Conservation (phyloP, 2,329 filamentous ascomycete species). For the Penicillium sp. region DNA sequence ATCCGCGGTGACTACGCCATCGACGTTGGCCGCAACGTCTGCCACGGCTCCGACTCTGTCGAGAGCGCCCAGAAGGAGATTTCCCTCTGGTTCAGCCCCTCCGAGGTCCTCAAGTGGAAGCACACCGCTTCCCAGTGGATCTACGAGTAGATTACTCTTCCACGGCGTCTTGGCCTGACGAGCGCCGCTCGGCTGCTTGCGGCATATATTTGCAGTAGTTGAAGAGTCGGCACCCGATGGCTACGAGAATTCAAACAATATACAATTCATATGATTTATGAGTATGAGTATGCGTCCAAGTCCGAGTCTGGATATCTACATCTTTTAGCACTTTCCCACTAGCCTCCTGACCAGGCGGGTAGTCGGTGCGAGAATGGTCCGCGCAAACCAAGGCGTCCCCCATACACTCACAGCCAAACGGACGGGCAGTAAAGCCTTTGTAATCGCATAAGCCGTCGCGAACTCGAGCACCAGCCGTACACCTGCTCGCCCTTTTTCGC, state of each 20-base stretch:
- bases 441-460: conserved; percentile 84
- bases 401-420: conserved; percentile 75
- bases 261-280: conserved; percentile 17
- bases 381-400: conserved; percentile 90
- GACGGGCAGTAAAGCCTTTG: conserved; percentile 75
- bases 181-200: conserved; percentile 14
- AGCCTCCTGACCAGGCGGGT: conserved; percentile 38
- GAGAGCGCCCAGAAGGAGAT: conserved; percentile 99
- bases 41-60: conserved; percentile 98
- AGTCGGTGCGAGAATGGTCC: conserved; percentile 53
- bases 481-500: conserved; percentile 39
- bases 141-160: conserved; percentile 65
- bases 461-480: conserved; percentile 61
- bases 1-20: conserved; percentile 94
- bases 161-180: conserved; percentile 13
- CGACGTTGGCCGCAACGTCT: conserved; percentile 94
- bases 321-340: conserved; percentile 30
- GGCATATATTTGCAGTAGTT: conserved; percentile 17
- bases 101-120: conserved; percentile 83
- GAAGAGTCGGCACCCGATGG: conserved; percentile 10
- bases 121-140: conserved; percentile 82
- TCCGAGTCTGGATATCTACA: conserved; percentile 1
- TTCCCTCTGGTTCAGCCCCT: conserved; percentile 91
- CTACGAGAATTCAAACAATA: conserved; percentile 15
- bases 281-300: background rate